Conservation (phyloP, 2,329 filamentous ascomycete species). For the Colletotrichum agaves region DNA sequence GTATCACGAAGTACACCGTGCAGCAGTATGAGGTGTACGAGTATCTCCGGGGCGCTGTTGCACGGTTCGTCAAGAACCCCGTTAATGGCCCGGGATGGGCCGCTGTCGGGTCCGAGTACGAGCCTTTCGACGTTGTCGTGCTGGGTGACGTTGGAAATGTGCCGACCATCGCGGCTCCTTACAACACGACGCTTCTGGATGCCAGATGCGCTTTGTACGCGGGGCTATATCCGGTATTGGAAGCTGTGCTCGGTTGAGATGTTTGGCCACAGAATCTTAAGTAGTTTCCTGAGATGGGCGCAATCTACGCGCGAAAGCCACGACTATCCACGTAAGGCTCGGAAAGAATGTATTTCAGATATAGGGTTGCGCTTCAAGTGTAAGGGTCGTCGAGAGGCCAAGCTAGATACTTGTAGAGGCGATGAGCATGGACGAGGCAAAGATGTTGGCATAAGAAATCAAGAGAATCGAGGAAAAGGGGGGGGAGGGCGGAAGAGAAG, state of each 20-base stretch:
- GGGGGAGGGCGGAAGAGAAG: no score
- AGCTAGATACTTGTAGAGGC: no score
- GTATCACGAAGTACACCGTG: conserved; percentile 36
- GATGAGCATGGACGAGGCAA: no score
- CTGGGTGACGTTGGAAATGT: conserved; percentile 39
- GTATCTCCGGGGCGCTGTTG: conserved; percentile 41
- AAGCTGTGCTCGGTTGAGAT: conserved; percentile 4
- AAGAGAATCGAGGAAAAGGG: no score
- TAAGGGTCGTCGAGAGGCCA: no score
- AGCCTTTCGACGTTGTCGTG: conserved; percentile 39
- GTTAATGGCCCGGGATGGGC: conserved; percentile 42
- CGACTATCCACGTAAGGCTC: no score
- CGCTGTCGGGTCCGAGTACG: conserved; percentile 39
- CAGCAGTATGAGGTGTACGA: conserved; percentile 41
- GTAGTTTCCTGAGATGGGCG: no score
- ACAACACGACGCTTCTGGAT: conserved; percentile 40
- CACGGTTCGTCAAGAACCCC: conserved; percentile 41
- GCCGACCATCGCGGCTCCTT: conserved; percentile 23
- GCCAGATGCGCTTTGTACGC: conserved; percentile 39
- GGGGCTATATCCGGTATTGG: conserved; percentile 37
- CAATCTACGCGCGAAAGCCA: no score
- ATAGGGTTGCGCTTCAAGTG: no score
- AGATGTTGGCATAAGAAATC: no score
- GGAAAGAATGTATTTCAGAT: no score
- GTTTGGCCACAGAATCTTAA: no score